Percentiles rank a stretch among this genome's conserved stretches.
Evolutionary conservation across 148 eudicot genomes (phyloP).

Genomic region (Camellia lanceoleosa): DNA sequence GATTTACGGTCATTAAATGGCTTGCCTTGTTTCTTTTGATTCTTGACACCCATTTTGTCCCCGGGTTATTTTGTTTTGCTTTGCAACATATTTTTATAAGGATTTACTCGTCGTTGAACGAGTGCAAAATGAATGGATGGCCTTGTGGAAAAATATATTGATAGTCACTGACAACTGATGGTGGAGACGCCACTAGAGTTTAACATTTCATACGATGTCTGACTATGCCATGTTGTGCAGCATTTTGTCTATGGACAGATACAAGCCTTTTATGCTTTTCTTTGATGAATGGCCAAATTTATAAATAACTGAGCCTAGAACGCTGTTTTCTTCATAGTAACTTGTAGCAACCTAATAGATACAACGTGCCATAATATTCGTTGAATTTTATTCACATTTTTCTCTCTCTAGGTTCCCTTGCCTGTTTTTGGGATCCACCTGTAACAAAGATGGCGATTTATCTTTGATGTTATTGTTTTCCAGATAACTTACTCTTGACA

Average conservation of each 20-base stretch:
- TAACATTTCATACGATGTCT: not conserved
- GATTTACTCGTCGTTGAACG: not conserved
- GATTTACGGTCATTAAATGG: constrained; percentile 1
- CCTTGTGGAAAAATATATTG: not conserved
- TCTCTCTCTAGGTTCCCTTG: not conserved
- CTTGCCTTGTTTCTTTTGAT: not conserved
- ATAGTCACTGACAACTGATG: not conserved
- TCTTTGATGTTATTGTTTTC: constrained; percentile 1
- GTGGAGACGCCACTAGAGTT: not conserved
- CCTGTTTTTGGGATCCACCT: not conserved
- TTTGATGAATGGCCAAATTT: not conserved
- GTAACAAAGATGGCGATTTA: not conserved
- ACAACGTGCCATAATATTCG: not conserved
- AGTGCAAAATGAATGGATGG: not conserved
- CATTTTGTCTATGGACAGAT: not conserved
- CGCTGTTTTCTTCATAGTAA: not conserved
- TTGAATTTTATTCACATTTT: not conserved
- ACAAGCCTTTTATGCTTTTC: not conserved
- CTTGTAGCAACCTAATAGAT: not conserved
- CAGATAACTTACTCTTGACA: constrained; percentile 68
- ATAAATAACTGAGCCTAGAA: not conserved
- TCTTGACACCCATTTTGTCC: not conserved
- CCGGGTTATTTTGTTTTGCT: not conserved
- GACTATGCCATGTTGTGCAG: not conserved
- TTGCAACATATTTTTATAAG: not conserved